phyloP scores from a whole-genome alignment of 2,329 filamentous ascomycete genomes.

The Bisporella sp. region DNA sequence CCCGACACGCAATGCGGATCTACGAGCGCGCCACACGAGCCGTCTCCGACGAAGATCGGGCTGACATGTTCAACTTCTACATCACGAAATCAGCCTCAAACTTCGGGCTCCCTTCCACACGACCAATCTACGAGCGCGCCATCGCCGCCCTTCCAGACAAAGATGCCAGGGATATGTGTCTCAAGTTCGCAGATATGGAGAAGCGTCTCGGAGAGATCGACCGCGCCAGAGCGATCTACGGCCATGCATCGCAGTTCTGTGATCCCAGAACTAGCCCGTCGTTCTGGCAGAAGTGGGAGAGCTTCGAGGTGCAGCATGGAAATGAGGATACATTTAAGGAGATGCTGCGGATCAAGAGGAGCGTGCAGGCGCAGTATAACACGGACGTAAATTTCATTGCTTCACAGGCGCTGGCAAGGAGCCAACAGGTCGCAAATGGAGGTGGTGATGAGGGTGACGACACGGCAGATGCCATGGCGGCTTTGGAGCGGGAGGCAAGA shows the following conservation, averaged over 20 bases:
- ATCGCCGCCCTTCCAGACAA: slow-evolving; percentile 88
- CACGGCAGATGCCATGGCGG: slow-evolving; percentile 76
- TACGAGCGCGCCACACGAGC: slow-evolving; percentile 95
- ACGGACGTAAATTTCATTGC: slow-evolving; percentile 99
- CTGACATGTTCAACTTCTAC: slow-evolving; percentile 99
- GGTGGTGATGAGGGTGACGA: slow-evolving; percentile 36
- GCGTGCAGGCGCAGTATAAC: slow-evolving; percentile 96
- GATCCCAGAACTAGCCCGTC: slow-evolving; percentile 83
- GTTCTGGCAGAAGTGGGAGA: slow-evolving; percentile 97
- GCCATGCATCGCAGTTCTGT: slow-evolving; percentile 94
- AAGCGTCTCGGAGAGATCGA: slow-evolving; percentile 88
- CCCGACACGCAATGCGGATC: slow-evolving; percentile 96
- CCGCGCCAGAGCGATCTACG: slow-evolving; percentile 89
- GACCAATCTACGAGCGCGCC: slow-evolving; percentile 92
- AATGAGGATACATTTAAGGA: slow-evolving; percentile 99
- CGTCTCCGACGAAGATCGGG: slow-evolving; percentile 87
- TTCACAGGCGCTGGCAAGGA: slow-evolving; percentile 82
- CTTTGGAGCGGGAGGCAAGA: slow-evolving; percentile 78
- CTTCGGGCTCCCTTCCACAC: slow-evolving; percentile 89
- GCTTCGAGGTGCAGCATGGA: slow-evolving; percentile 94
- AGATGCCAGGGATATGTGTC: slow-evolving; percentile 95
- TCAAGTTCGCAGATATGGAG: slow-evolving; percentile 98
- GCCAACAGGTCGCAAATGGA: slow-evolving; percentile 48
- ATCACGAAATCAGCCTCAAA: slow-evolving; percentile 98
- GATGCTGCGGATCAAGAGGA: slow-evolving; percentile 96